These are phyloP conservation scores for Myochromella boudieri DNA, from an alignment of 768 basidiomycete genomes.

Conservation along the genomic window DNA sequence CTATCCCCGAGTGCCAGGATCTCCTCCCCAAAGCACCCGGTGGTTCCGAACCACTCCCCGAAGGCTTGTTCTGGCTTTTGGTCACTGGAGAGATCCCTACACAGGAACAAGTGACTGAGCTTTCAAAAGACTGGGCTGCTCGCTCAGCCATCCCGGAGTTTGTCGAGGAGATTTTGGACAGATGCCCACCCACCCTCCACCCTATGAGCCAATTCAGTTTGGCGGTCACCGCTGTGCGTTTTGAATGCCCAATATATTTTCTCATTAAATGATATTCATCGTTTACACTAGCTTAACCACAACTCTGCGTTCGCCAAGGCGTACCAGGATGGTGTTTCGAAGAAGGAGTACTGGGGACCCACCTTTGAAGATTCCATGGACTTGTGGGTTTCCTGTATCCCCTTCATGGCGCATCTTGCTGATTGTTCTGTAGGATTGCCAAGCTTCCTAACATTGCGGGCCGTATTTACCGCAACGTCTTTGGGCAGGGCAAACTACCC, in stretches of 20 bases:
- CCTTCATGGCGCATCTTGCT: constrained; percentile 3
- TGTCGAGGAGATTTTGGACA: constrained; percentile 94
- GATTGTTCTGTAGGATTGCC: constrained; percentile 65
- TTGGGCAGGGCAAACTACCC: constrained; percentile 83
- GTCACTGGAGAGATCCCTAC: constrained; percentile 95
- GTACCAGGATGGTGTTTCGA: constrained; percentile 88
- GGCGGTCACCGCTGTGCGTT: constrained; percentile 88
- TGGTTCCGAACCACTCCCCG: constrained; percentile 89
- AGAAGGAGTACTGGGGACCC: constrained; percentile 97
- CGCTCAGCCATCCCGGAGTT: constrained; percentile 89
- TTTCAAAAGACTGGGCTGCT: constrained; percentile 94
- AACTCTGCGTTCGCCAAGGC: constrained; percentile 96
- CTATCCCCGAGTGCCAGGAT: constrained; percentile 86
- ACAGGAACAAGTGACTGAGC: constrained; percentile 78
- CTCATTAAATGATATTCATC: constrained; percentile 5
- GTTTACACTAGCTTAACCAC: constrained; percentile 72
- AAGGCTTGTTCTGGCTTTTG: constrained; percentile 94
- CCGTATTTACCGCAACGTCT: constrained; percentile 87
- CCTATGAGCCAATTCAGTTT: constrained; percentile 99
- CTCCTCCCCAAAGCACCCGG: constrained; percentile 87
- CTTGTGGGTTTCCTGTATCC: constrained; percentile 44
- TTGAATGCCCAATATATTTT: not conserved
- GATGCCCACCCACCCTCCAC: constrained; percentile 91
- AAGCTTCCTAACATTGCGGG: constrained; percentile 97
- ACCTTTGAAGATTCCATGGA: constrained; percentile 91